A percentile compares a stretch with the other conserved stretches of the same genome.
Conservation (phyloP, 2,329 filamentous ascomycete genomes). For the Magnaporthales sp. region DNA sequence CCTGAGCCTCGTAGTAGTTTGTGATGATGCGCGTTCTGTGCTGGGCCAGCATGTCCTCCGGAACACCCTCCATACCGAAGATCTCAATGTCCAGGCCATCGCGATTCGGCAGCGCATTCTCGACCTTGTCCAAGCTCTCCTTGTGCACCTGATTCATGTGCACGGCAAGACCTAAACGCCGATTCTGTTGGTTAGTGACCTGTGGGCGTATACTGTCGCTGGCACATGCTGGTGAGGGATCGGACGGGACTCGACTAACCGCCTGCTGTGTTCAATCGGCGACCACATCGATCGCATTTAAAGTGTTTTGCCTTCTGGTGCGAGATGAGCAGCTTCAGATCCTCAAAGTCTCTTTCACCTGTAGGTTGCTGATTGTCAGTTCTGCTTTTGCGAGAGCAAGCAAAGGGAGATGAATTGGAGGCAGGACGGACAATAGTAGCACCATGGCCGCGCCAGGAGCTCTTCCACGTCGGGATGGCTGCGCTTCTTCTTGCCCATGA, state of each 20-base stretch:
- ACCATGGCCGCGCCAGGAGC: slow-evolving; percentile 81
- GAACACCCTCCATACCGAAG: slow-evolving; percentile 96
- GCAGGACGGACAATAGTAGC: slow-evolving; percentile 73
- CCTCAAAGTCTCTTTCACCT: slow-evolving; percentile 94
- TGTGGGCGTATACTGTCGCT: not conserved
- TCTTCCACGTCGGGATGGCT: slow-evolving; percentile 81
- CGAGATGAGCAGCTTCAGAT: slow-evolving; percentile 89
- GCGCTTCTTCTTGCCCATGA: slow-evolving; percentile 87
- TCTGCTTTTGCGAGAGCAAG: not conserved
- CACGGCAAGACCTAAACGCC: slow-evolving; percentile 68
- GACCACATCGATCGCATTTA: slow-evolving; percentile 86
- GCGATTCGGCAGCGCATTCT: slow-evolving; percentile 84
- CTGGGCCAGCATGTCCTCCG: slow-evolving; percentile 71
- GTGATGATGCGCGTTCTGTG: slow-evolving; percentile 82
- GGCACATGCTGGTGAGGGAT: not conserved
- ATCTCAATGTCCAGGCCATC: slow-evolving; percentile 87
- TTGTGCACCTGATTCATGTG: slow-evolving; percentile 99
- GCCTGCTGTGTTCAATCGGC: slow-evolving; percentile 87
- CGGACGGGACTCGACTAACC: slow-evolving; percentile 48
- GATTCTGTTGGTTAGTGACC: slow-evolving; percentile 8
- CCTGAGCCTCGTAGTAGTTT: slow-evolving; percentile 77
- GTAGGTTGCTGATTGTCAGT: slow-evolving; percentile 6
- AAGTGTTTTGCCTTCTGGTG: slow-evolving; percentile 99
- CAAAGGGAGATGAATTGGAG: not conserved
- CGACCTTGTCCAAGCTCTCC: slow-evolving; percentile 76